Evolutionary conservation across 2,329 filamentous ascomycete genomes (phyloP).

Genomic region (Paraphaeosphaeria sporulosa): DNA sequence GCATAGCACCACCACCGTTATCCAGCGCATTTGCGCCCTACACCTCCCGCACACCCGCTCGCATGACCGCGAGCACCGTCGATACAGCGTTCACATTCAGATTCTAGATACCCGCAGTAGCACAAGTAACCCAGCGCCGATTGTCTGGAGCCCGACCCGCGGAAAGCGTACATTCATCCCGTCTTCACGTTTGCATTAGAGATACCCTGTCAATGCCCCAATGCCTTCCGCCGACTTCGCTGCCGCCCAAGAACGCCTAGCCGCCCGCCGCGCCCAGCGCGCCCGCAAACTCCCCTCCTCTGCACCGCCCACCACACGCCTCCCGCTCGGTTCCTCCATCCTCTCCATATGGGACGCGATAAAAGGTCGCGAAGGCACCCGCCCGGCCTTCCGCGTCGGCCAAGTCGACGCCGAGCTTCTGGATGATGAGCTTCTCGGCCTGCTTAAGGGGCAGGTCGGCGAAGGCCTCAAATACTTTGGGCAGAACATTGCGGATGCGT

Average conservation of each 20-base stretch:
- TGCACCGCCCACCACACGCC: constrained; percentile 49
- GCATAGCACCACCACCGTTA: constrained; percentile 2
- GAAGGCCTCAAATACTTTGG: constrained; percentile 89
- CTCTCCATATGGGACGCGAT: constrained; percentile 73
- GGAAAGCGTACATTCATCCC: too few species aligned
- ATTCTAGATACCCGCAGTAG: too few species aligned
- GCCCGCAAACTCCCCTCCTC: constrained; percentile 66
- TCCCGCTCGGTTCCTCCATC: constrained; percentile 59
- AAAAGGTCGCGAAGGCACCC: constrained; percentile 77
- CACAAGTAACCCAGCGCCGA: too few species aligned
- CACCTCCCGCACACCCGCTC: neutral
- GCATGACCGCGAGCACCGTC: too few species aligned
- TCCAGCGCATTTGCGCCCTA: constrained; percentile 2
- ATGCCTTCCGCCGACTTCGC: constrained; percentile 73
- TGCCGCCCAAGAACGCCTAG: constrained; percentile 86
- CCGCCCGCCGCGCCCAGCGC: constrained; percentile 79
- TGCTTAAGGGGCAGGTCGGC: constrained; percentile 84
- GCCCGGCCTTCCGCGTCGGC: constrained; percentile 88
- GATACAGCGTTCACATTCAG: too few species aligned
- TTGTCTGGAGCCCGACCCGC: too few species aligned
- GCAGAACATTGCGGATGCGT: constrained; percentile 80
- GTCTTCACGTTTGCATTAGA: too few species aligned
- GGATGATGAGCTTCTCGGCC: constrained; percentile 88
- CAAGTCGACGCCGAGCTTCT: constrained; percentile 96
- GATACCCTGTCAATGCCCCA: constrained; percentile 25